Evolutionary conservation across 306 rosid species (phyloP).

Genomic region (Prunus campanulata): DNA sequence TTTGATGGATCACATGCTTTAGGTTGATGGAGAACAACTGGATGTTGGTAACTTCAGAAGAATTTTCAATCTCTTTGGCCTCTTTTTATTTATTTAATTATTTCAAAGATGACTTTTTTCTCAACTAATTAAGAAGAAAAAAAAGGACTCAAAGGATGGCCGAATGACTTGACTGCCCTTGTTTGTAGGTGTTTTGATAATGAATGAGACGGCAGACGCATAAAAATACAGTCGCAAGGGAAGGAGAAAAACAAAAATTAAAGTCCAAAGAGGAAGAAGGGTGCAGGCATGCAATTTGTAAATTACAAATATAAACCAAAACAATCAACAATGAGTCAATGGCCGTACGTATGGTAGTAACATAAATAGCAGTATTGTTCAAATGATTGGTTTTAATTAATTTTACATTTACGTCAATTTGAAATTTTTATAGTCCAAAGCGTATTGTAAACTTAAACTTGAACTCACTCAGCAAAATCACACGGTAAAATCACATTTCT

Average conservation of each 20-base stretch:
- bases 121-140: neutral
- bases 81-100: neutral
- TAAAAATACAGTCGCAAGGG: neutral
- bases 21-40: conserved; percentile 54
- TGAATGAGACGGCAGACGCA: neutral
- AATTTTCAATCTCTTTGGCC: neutral
- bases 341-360: neutral
- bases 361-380: neutral
- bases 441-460: too few relatives aligned
- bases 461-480: too few relatives aligned
- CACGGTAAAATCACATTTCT: too few relatives aligned
- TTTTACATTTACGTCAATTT: too few relatives aligned
- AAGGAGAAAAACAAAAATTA: neutral
- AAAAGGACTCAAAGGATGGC: neutral
- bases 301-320: neutral
- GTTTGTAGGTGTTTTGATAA: neutral
- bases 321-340: neutral
- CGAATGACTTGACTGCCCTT: neutral
- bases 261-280: neutral
- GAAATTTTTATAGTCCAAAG: too few relatives aligned
- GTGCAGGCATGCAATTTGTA: neutral
- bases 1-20: conserved; percentile 31
- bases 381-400: too few relatives aligned
- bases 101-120: neutral
- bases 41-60: conserved; percentile 25